Percentiles rank a stretch among this genome's conserved stretches.
Conservation (phyloP, 2,329 filamentous ascomycete species). For the Helotiales sp. region DNA sequence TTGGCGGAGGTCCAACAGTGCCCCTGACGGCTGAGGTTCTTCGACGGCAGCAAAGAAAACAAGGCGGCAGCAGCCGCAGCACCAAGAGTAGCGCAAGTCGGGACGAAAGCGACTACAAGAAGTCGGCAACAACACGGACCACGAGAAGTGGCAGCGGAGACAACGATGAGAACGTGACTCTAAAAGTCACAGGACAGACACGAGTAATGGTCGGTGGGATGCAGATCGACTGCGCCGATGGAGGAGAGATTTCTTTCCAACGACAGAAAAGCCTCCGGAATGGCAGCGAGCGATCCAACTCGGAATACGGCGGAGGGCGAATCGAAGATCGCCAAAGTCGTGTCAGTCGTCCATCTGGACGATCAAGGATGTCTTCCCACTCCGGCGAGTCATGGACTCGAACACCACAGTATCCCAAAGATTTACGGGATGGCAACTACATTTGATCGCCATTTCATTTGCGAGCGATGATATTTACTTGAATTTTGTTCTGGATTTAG, state of each 20-base stretch:
- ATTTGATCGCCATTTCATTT: slow-evolving; percentile 29
- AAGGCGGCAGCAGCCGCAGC: slow-evolving; percentile 56
- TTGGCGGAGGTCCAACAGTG: slow-evolving; percentile 49
- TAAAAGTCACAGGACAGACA: slow-evolving; percentile 62
- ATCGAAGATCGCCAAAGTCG: slow-evolving; percentile 39
- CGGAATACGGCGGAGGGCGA: slow-evolving; percentile 42
- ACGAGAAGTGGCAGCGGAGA: slow-evolving; percentile 54
- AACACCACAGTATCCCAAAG: slow-evolving; percentile 27
- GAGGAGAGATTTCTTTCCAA: slow-evolving; percentile 64
- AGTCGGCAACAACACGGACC: slow-evolving; percentile 65
- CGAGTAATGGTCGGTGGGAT: slow-evolving; percentile 60
- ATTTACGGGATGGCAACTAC: slow-evolving; percentile 13
- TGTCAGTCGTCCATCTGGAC: slow-evolving; percentile 28
- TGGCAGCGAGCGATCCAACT: slow-evolving; percentile 55
- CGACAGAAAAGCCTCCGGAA: slow-evolving; percentile 45
- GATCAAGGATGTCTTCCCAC: slow-evolving; percentile 34
- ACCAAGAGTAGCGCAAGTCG: slow-evolving; percentile 63
- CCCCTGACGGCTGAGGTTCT: slow-evolving; percentile 62
- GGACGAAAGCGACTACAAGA: slow-evolving; percentile 67
- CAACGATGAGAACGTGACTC: slow-evolving; percentile 64
- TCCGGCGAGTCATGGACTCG: slow-evolving; percentile 33
- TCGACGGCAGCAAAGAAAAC: slow-evolving; percentile 50
- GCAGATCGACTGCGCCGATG: slow-evolving; percentile 62
- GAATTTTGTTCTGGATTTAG: slow-evolving; percentile 33
- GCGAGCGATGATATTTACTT: slow-evolving; percentile 28